Base-by-base conservation (phyloP, 2,329 filamentous ascomycete species). In the Talaromyces albobiverticillius region DNA sequence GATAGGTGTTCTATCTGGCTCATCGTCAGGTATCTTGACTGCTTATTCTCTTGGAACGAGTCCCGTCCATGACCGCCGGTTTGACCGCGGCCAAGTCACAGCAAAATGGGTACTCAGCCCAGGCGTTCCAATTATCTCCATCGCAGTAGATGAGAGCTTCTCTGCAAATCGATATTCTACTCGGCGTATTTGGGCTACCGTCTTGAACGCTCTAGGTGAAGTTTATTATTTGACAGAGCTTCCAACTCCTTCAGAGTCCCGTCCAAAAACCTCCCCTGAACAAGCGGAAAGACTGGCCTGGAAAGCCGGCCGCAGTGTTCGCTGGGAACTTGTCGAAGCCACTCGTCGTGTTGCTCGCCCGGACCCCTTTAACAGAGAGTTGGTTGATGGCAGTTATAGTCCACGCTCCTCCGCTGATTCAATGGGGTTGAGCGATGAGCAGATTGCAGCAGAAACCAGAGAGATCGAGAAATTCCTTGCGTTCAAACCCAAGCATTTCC, bases 141-240 rank as follows among this genome's bases (percentile, higher is more conserved):
- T 99, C 57, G 83, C 83, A 42, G 82, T 96, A 6, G 94, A 99
- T 64, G 91, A 96, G 25, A 84, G 84, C 50, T 94, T 91, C 70
- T 92, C 81, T 46, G 70, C 80, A 23, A 86, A 85, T 61, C 85
- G 92, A 26, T 86, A 86, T 66, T 76, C 81, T 3, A 77, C 85
- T 47, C 82, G 83, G 11, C 85, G 92, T 25, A 82, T 94, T 11
- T 97, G 91, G 90, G 90, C 89, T n/a, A 87, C 93, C 40, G 89
- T 85, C n/a, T 73, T 99, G 50, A 99, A 99, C 67, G 93, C 94
- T 0, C 77, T 99, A 8, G 94, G 94, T 1, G 94, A 99, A 69
- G 77, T 96, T 0, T 97, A 87, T 69, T 96, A 93, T 62, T 77
- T 97, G 1, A 87, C 82, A 1, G 85, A 89, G 46, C 79, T 86